Evolutionary conservation across 2,329 filamentous ascomycete species (phyloP).

Genomic region (Monosporascus sp.): DNA sequence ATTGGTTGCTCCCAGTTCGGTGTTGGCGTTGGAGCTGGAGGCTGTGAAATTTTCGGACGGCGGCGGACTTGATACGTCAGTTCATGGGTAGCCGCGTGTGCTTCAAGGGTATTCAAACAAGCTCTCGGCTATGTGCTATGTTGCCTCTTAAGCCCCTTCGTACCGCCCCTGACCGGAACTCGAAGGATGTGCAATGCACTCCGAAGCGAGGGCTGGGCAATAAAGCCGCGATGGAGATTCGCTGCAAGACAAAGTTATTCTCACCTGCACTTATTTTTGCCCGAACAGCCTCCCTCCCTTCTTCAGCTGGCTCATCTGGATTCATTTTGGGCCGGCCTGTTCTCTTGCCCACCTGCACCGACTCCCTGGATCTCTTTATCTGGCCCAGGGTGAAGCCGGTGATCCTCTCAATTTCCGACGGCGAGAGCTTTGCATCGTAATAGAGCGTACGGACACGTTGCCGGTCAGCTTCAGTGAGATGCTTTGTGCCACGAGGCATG

Average conservation of each 20-base stretch:
- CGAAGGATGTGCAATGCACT: no score
- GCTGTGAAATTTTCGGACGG: neutral
- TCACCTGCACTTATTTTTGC: neutral
- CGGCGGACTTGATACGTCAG: neutral
- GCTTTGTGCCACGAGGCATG: conserved; percentile 1
- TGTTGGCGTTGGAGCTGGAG: neutral
- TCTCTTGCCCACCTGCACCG: neutral
- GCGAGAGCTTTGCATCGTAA: conserved; percentile 2
- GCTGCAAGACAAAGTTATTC: neutral
- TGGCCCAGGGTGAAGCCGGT: conserved; percentile 4
- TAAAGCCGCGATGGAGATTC: no score
- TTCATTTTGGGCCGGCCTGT: conserved; percentile 3
- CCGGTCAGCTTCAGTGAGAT: conserved; percentile 4
- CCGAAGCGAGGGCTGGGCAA: no score
- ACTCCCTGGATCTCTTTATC: conserved; percentile 4
- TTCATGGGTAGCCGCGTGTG: no score
- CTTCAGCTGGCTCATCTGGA: neutral
- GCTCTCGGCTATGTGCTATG: no score
- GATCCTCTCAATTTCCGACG: conserved; percentile 1
- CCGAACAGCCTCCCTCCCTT: neutral
- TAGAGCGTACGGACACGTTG: conserved; percentile 4
- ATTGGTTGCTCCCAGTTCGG: neutral
- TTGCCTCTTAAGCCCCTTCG: no score
- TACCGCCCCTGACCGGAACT: no score
- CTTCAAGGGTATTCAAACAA: no score